Evolutionary conservation across 129 eudicot genomes (phyloP), one percentile per base, ranked within the genome.

Genomic region (Chrysanthemum lavandulifolium): DNA sequence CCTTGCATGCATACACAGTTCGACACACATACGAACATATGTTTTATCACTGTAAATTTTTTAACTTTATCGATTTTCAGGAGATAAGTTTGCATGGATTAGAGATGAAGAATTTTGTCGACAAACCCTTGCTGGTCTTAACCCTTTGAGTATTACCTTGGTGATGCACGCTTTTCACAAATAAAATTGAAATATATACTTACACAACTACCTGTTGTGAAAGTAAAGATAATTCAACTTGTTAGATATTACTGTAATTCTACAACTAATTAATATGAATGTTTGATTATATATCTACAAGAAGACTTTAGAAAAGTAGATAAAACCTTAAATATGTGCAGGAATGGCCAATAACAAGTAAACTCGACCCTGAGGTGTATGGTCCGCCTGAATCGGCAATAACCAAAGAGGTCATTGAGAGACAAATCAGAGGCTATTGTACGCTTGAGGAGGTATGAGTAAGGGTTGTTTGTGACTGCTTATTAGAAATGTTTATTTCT

Each of bases 321-420:
- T 40, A 68, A 61, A 72, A 33, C 40, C n/a, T 2, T 65, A 31
- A 43, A 68, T 69, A 54, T 72, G 36, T 78, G 72, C 75, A 90
- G 96, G 91, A 90, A 85, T 90, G 91, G 94, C 93, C 96, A 33
- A 4, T 89, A 75, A 84, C 48, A 77, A 89, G 96, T 55, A 74
- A 68, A 13, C 89, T 89, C 6, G 87, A 85, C 49, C 91, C 96
- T 0, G 65, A 73, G 19, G 83, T 78, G 8, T 90, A 84, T 51
- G 96, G 96, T 13, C 88, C 96, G n/a, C 84, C 86, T 1, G 91
- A 87, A 85, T 87, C 96, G n/a, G 91, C 88, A 40, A 82, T 90
- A 36, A 90, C 96, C 16, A 76, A 68, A 72, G 88, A 90, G 76
- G 11, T 87, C 5, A 58, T 87, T 3, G 88, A 82, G 80, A 16